Conservation (phyloP, 345 rosid species). For the Punica granatum region DNA sequence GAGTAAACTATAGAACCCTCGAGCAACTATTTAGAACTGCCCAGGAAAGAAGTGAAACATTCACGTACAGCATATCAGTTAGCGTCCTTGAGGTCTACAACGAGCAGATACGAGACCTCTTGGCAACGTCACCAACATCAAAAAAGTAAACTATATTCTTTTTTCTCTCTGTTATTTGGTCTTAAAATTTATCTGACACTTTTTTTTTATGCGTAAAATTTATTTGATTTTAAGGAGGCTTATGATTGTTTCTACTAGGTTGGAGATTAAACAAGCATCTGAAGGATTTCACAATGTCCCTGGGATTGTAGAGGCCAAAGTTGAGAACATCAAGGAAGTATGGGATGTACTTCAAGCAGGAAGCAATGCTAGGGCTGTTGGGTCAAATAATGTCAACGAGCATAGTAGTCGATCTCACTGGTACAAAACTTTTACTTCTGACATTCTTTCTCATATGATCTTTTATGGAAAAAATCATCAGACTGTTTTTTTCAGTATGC, state of each 20-base stretch:
- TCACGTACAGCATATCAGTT: conserved; percentile 64
- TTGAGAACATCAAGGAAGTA: conserved; percentile 59
- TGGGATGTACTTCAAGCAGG: conserved; percentile 90
- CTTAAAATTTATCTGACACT: not conserved
- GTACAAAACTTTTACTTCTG: conserved; percentile 28
- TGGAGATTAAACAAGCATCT: conserved; percentile 86
- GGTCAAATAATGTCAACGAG: conserved; percentile 93
- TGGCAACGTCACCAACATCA: conserved; percentile 70
- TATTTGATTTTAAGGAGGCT: not conserved
- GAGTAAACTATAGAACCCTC: conserved; percentile 92
- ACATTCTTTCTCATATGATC: conserved; percentile 3
- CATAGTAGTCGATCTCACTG: conserved; percentile 98
- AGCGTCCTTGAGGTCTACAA: conserved; percentile 97
- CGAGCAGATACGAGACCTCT: conserved; percentile 90
- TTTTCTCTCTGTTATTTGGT: not conserved
- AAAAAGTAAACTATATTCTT: conserved; percentile 47
- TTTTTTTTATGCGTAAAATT: not conserved
- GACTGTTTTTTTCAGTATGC: conserved; percentile 49
- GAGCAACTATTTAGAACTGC: conserved; percentile 69
- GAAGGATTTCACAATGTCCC: conserved; percentile 86
- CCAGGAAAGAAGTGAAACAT: conserved; percentile 68
- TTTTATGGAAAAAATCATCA: not conserved
- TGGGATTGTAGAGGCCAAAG: conserved; percentile 80
- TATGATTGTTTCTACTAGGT: conserved; percentile 27
- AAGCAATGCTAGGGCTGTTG: conserved; percentile 92